These are phyloP conservation scores for Penicillium egyptiacum DNA, from an alignment of 495 filamentous ascomycete genomes.

Conservation along the genomic window DNA sequence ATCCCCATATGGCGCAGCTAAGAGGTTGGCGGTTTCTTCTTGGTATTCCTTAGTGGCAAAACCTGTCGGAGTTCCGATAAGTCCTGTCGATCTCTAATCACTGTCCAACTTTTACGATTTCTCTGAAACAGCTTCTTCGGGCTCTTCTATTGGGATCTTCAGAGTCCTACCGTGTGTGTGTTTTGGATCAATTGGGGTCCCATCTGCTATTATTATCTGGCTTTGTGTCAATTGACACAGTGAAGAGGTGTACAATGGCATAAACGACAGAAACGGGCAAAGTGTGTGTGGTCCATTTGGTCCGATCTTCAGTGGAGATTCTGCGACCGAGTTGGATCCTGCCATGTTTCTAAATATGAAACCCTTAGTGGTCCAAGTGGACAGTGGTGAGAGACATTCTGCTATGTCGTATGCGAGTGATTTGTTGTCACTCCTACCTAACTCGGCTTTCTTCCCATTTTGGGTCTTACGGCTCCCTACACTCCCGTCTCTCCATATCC, in stretches of 20 bases:
- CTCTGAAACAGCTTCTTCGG: conserved; percentile 3
- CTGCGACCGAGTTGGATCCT: neutral
- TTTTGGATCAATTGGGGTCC: neutral
- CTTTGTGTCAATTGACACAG: neutral
- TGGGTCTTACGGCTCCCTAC: neutral
- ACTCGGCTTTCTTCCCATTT: neutral
- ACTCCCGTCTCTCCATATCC: neutral
- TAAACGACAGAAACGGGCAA: neutral
- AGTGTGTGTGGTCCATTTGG: neutral
- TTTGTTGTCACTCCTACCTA: neutral
- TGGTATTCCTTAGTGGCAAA: neutral
- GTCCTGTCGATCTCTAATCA: conserved; percentile 3
- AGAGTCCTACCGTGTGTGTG: neutral
- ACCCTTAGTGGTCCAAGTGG: neutral
- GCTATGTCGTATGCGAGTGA: neutral
- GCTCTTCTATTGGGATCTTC: conserved; percentile 4
- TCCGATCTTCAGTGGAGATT: conserved; percentile 5
- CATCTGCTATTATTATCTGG: neutral
- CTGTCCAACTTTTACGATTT: neutral
- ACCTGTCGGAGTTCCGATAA: neutral
- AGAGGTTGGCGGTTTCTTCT: neutral
- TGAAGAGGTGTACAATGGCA: neutral
- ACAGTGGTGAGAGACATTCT: neutral
- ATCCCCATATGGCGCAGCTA: neutral
- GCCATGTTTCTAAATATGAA: neutral